Base-by-base conservation (phyloP, 2,329 filamentous ascomycete species). In the Fusarium goolgardi region DNA sequence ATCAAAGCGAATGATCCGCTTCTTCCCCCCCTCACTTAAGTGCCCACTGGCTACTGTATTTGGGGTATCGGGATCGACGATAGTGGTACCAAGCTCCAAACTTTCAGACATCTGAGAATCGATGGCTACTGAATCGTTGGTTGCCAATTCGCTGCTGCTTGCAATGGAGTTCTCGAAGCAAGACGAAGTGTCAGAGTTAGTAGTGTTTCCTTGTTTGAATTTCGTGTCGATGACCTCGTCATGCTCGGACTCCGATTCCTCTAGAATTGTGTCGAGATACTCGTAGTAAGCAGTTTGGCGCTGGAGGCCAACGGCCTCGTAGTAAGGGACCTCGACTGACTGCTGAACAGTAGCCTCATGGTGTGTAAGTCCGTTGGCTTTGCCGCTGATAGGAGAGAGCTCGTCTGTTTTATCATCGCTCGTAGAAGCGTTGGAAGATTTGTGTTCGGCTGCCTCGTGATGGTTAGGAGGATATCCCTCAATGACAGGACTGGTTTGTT, bases 1-100 rank as follows among this genome's bases (percentile, higher is more conserved):
- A 10, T 66, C 63, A 15, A 66, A 66, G 5, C 29, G 31, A n/a
- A 58, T 21, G 10, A 12, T 18, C 6, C 51, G 43, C 20, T 46
- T 66, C 23, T 25, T 54, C 18, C 16, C 16, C 13, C 46, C 49
- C 9, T 11, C 23, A 18, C 18, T 16, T 20, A 16, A 9, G 5
- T 25, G 20, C 15, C n/a, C 34, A 20, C 16, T 31, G 9, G 35
- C 11, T 15, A 18, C 23, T 11, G 18, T 11, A 5, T 27, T 27
- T 1, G 23, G 23, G 21, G 32, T 16, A 10, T 20, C 23, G 5
- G 47, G 47, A 20, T 20, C 47, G 6, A 27, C 18, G 18, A 39
- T 37, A 16, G 32, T 20, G 21, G 21, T 27, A 16, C 25, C 32
- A 5, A 15, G 20, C 13, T 25, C 47, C 32, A 29, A 20, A 50